Percentiles rank a stretch among this genome's conserved stretches.
These are phyloP conservation scores for Austroboletus novae-zelandiae DNA, from an alignment of 1,284 basidiomycete species.

Conservation along the genomic window DNA sequence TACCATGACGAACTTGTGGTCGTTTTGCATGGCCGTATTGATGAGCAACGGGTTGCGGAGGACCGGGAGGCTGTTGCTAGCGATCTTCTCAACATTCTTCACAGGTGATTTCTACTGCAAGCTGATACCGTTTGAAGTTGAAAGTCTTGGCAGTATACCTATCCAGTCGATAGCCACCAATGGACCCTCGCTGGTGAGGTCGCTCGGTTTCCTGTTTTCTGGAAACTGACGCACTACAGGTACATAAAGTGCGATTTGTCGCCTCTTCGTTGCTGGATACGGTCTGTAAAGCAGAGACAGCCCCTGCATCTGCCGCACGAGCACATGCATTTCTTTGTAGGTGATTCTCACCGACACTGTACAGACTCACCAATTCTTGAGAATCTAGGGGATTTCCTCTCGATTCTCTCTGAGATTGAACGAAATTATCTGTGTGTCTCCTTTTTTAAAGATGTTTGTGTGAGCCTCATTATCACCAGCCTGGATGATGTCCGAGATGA, in stretches of 20 bases:
- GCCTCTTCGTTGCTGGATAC: slow-evolving; percentile 84
- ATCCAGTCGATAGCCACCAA: slow-evolving; percentile 90
- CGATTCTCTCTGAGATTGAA: slow-evolving; percentile 85
- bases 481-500: slow-evolving; percentile 74
- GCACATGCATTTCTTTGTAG: slow-evolving; percentile 78
- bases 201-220: not conserved
- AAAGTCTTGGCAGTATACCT: slow-evolving; percentile 60
- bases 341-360: slow-evolving; percentile 22
- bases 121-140: not conserved
- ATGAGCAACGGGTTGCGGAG: slow-evolving; percentile 64
- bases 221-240: slow-evolving; percentile 36
- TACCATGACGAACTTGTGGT: slow-evolving; percentile 80
- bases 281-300: slow-evolving; percentile 76
- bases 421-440: slow-evolving; percentile 72
- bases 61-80: slow-evolving; percentile 75
- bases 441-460: slow-evolving; percentile 1
- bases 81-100: slow-evolving; percentile 78
- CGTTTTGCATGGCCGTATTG: slow-evolving; percentile 60
- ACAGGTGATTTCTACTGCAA: slow-evolving; percentile 47
- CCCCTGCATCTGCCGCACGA: slow-evolving; percentile 70
- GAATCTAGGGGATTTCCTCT: slow-evolving; percentile 78
- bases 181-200: slow-evolving; percentile 68
- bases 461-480: slow-evolving; percentile 36
- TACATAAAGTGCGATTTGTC: slow-evolving; percentile 87
- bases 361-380: slow-evolving; percentile 10